Evolutionary conservation across 352 stramenopile genomes (phyloP).

Genomic region (Globisporangium radiosum): DNA sequence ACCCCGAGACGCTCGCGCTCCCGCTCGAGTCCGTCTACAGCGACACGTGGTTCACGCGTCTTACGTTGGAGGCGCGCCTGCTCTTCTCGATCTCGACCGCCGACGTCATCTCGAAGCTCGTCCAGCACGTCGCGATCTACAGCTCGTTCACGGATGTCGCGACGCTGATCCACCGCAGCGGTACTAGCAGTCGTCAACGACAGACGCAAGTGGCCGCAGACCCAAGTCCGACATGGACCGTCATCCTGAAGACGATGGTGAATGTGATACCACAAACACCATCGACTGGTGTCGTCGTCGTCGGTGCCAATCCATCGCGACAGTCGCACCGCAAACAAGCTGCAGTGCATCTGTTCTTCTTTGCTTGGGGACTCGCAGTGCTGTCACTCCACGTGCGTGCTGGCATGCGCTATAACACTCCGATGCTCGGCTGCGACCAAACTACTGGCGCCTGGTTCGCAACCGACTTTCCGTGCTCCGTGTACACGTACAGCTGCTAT

Average conservation of each 20-base stretch:
- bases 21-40: constrained; percentile 13
- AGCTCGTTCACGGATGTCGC: constrained; percentile 6
- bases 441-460: no score
- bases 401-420: neutral
- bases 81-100: constrained; percentile 13
- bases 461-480: no score
- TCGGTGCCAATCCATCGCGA: neutral
- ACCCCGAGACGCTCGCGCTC: constrained; percentile 13
- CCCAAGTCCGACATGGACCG: no score
- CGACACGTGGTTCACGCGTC: constrained; percentile 16
- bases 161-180: constrained; percentile 1
- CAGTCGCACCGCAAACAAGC: neutral
- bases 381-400: constrained; percentile 6
- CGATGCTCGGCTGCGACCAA: no score
- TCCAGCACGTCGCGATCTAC: constrained; percentile 21
- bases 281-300: no score
- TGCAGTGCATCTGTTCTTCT: constrained; percentile 2
- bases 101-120: constrained; percentile 19
- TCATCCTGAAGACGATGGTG: no score
- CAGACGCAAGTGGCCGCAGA: no score
- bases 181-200: neutral
- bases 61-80: constrained; percentile 19
- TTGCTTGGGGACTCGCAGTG: constrained; percentile 2
- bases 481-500: no score
- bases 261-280: no score